Conservation (phyloP, 345 rosid species). For the Pelargonium nanum region DNA sequence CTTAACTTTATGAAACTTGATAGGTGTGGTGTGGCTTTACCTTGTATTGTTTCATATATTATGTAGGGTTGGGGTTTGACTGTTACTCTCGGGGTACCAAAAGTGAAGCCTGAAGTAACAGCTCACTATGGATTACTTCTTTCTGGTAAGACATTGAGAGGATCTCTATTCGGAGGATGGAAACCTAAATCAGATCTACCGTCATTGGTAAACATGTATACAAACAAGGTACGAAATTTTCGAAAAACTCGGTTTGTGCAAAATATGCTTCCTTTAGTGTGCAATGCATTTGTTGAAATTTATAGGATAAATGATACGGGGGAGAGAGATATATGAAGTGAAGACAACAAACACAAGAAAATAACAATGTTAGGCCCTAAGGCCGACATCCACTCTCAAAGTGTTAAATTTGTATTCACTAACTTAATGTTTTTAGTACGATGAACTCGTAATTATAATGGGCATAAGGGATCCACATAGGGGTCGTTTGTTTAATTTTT, state of each 20-base stretch:
- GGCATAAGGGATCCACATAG: no score
- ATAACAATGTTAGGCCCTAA: no score
- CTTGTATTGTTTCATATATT: neutral
- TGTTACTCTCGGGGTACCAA: slow-evolving; percentile 85
- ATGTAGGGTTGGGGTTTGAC: slow-evolving; percentile 87
- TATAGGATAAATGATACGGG: no score
- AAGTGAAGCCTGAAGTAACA: slow-evolving; percentile 59
- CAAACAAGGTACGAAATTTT: slow-evolving; percentile 46
- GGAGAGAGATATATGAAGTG: no score
- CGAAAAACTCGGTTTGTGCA: neutral
- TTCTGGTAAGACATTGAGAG: slow-evolving; percentile 65
- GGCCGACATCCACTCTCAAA: no score
- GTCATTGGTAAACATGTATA: slow-evolving; percentile 56
- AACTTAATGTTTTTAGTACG: no score
- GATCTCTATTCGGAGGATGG: slow-evolving; percentile 82
- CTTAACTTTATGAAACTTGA: slow-evolving; percentile 3
- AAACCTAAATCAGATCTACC: slow-evolving; percentile 88
- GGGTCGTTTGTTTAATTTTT: no score
- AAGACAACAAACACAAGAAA: no score
- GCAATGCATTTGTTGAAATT: neutral
- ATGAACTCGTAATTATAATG: no score
- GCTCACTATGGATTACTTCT: slow-evolving; percentile 73
- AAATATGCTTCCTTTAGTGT: neutral
- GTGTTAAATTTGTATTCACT: no score
- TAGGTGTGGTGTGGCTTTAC: slow-evolving; percentile 3